Evolutionary conservation across 768 basidiomycete genomes (phyloP).

Genomic region (Neoboletus subvelutipes): DNA sequence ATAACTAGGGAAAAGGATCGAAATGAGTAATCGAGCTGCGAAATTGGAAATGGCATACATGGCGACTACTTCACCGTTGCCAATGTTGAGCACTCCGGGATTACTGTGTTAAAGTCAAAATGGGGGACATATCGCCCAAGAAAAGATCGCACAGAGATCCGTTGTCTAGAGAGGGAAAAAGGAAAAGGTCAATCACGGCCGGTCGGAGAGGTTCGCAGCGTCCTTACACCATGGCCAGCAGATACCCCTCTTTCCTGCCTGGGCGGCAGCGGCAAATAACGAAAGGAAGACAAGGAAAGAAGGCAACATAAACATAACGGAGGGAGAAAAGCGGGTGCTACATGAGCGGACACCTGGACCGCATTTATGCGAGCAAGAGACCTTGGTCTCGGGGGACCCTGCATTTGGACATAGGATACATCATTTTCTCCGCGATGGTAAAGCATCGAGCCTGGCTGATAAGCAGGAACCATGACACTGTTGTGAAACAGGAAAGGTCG

Average conservation of each 20-base stretch:
- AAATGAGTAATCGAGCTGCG: neutral
- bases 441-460: neutral
- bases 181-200: neutral
- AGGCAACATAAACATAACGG: slow-evolving; percentile 27
- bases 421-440: neutral
- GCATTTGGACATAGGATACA: neutral
- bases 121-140: neutral
- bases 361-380: neutral
- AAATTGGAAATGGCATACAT: slow-evolving; percentile 23
- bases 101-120: slow-evolving; percentile 18
- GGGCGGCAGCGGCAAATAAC: slow-evolving; percentile 16
- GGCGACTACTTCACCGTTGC: slow-evolving; percentile 32
- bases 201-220: fast-evolving
- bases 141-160: slow-evolving; percentile 25
- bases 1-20: slow-evolving; percentile 25
- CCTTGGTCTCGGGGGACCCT: neutral
- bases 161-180: slow-evolving; percentile 23
- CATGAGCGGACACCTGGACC: too few species aligned
- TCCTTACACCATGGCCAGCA: slow-evolving; percentile 37
- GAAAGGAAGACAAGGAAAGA: slow-evolving; percentile 15
- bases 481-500: neutral
- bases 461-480: neutral
- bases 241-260: slow-evolving; percentile 40
- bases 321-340: neutral
- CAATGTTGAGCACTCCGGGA: slow-evolving; percentile 30